These are phyloP conservation scores for Kurtzmaniella natalensis DNA, from an alignment of 1,139 yeast species.

Conservation along the genomic window DNA sequence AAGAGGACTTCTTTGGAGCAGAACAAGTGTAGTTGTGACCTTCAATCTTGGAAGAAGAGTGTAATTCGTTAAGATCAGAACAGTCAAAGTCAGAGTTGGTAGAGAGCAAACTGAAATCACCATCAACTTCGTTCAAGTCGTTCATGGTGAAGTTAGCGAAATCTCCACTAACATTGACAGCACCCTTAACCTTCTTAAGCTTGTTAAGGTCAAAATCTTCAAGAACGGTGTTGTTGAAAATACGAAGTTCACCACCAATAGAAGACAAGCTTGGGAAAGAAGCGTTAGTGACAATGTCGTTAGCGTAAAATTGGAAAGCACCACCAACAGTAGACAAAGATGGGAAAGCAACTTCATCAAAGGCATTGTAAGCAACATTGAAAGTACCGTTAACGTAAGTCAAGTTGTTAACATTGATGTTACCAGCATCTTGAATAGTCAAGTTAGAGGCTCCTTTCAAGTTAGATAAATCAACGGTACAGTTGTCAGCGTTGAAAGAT, in stretches of 20 bases:
- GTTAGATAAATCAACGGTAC: slow-evolving; percentile 33
- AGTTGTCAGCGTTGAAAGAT: slow-evolving; percentile 42
- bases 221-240: slow-evolving; percentile 42
- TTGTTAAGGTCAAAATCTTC: slow-evolving; percentile 28
- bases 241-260: slow-evolving; percentile 41
- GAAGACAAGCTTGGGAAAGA: slow-evolving; percentile 25
- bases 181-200: slow-evolving; percentile 38
- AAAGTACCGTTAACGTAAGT: slow-evolving; percentile 41
- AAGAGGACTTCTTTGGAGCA: slow-evolving; percentile 22
- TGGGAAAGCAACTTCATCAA: slow-evolving; percentile 28
- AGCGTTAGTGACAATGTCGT: slow-evolving; percentile 35
- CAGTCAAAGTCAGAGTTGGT: slow-evolving; percentile 40
- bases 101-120: slow-evolving; percentile 38
- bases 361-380: slow-evolving; percentile 38
- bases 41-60: slow-evolving; percentile 30
- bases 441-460: slow-evolving; percentile 43
- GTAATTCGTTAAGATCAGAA: slow-evolving; percentile 29
- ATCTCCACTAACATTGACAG: slow-evolving; percentile 37
- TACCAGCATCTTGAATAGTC: slow-evolving; percentile 40
- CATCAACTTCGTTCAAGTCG: slow-evolving; percentile 35
- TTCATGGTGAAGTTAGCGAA: slow-evolving; percentile 39
- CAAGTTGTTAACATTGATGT: slow-evolving; percentile 30
- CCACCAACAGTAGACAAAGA: slow-evolving; percentile 34
- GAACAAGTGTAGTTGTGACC: slow-evolving; percentile 46
- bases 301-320: slow-evolving; percentile 39